Evolutionary conservation across 768 basidiomycete genomes (phyloP).

Genomic region (Porphyrellus cyaneotinctus): DNA sequence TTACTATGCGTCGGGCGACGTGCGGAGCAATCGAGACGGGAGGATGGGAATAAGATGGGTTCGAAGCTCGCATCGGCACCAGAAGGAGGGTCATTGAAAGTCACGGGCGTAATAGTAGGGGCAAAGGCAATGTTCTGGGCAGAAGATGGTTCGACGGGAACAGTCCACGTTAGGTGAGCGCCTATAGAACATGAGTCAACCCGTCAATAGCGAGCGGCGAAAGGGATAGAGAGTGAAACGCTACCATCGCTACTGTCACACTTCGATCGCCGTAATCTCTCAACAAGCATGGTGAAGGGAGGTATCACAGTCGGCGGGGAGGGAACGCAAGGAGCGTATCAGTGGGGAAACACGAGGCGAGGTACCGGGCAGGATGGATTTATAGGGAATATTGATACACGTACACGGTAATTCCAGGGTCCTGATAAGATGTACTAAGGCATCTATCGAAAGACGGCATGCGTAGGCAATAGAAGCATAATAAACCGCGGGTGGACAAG

Average conservation of each 20-base stretch:
- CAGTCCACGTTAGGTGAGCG: slow-evolving; percentile 45
- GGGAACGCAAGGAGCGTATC: slow-evolving; percentile 19
- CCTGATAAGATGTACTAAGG: slow-evolving; percentile 29
- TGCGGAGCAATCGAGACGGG: slow-evolving; percentile 30
- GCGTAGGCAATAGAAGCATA: slow-evolving; percentile 30
- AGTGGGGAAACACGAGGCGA: slow-evolving; percentile 25
- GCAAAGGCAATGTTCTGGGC: slow-evolving; percentile 50
- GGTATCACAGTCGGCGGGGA: slow-evolving; percentile 24
- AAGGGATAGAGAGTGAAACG: background rate
- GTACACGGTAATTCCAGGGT: slow-evolving; percentile 36
- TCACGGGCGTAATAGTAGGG: slow-evolving; percentile 53
- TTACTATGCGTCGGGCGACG: slow-evolving; percentile 55
- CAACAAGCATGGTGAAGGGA: slow-evolving; percentile 41
- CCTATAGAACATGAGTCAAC: slow-evolving; percentile 27
- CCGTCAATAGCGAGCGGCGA: slow-evolving; percentile 7
- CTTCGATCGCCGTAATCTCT: slow-evolving; percentile 38
- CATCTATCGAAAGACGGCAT: slow-evolving; percentile 29
- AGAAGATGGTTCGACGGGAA: slow-evolving; percentile 38
- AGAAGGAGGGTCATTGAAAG: slow-evolving; percentile 47
- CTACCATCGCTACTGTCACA: slow-evolving; percentile 35
- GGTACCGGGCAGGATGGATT: slow-evolving; percentile 20
- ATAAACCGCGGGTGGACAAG: slow-evolving; percentile 17
- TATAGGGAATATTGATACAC: slow-evolving; percentile 30
- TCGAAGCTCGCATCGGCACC: slow-evolving; percentile 37
- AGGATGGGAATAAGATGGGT: slow-evolving; percentile 57